Evolutionary conservation across 306 rosid genomes (phyloP).

Genomic region (Parietaria judaica): DNA sequence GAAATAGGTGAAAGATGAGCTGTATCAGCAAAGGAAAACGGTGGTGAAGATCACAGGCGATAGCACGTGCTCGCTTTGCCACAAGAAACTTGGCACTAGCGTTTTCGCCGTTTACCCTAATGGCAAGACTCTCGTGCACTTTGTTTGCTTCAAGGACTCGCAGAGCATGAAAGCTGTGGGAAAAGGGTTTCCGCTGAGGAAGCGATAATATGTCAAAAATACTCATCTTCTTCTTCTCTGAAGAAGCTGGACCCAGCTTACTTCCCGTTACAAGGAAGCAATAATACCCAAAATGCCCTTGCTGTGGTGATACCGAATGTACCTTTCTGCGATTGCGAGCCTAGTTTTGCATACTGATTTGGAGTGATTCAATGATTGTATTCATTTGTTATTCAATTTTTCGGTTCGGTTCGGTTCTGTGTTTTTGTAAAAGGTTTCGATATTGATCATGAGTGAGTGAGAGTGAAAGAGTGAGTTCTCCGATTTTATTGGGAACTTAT

Average conservation of each 20-base stretch:
- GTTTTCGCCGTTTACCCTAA: conserved; percentile 91
- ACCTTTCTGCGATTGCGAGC: no score
- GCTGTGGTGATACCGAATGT: no score
- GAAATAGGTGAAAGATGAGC: conserved; percentile 80
- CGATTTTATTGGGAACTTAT: no score
- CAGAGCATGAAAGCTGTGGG: conserved; percentile 82
- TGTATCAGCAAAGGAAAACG: conserved; percentile 65
- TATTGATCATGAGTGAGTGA: no score
- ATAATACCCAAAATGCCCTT: background rate
- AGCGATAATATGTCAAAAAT: conserved; percentile 23
- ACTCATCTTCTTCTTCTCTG: background rate
- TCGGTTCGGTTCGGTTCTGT: background rate
- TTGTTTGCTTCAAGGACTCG: conserved; percentile 88
- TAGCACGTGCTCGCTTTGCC: conserved; percentile 90
- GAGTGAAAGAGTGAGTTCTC: no score
- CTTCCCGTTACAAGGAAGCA: conserved; percentile 29
- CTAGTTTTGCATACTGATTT: background rate
- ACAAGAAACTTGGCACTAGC: conserved; percentile 89
- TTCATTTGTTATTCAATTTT: background rate
- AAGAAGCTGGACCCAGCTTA: no score
- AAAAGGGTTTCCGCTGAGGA: conserved; percentile 56
- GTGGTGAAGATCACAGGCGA: conserved; percentile 74
- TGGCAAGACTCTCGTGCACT: conserved; percentile 86
- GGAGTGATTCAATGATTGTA: background rate
- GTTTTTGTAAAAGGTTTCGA: conserved; percentile 3